A percentile compares a stretch with the other conserved stretches of the same genome.
Conservation (phyloP, 1,284 basidiomycete genomes). For the Moesziomyces parantarcticus region DNA sequence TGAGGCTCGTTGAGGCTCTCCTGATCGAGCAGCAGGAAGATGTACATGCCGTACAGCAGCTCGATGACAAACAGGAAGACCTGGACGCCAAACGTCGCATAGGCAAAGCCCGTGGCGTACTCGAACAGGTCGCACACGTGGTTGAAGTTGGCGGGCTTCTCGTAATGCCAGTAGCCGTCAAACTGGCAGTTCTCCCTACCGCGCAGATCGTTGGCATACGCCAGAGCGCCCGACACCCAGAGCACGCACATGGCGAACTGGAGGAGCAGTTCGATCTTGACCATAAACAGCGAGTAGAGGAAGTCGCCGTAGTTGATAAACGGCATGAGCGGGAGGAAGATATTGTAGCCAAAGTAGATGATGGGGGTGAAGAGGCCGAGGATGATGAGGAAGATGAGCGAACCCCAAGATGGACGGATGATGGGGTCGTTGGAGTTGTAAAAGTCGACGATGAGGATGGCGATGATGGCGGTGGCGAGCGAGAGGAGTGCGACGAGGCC, state of each 20-base stretch:
- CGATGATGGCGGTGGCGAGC: slow-evolving; percentile 61
- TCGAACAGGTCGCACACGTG: slow-evolving; percentile 68
- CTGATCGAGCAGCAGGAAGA: slow-evolving; percentile 68
- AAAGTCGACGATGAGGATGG: slow-evolving; percentile 65
- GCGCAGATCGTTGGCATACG: slow-evolving; percentile 66
- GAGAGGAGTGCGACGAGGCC: slow-evolving; percentile 60
- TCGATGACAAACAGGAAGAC: slow-evolving; percentile 61
- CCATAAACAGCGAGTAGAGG: slow-evolving; percentile 64
- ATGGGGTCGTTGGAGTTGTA: slow-evolving; percentile 67
- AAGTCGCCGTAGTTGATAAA: slow-evolving; percentile 67
- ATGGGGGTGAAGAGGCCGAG: slow-evolving; percentile 67
- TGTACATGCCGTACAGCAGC: slow-evolving; percentile 59
- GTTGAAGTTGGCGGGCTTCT: slow-evolving; percentile 66
- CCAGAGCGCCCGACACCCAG: slow-evolving; percentile 68
- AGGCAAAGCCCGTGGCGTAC: slow-evolving; percentile 65
- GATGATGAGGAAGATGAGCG: slow-evolving; percentile 68
- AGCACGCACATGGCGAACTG: slow-evolving; percentile 66
- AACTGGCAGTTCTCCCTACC: slow-evolving; percentile 68
- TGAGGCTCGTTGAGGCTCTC: slow-evolving; percentile 71
- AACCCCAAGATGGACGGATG: slow-evolving; percentile 68
- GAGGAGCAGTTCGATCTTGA: slow-evolving; percentile 66
- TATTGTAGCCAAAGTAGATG: slow-evolving; percentile 68
- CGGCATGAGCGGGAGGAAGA: slow-evolving; percentile 64
- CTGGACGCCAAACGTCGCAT: slow-evolving; percentile 68
- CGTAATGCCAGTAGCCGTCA: slow-evolving; percentile 69